These are phyloP conservation scores for Leavenworthia alabamica DNA, from an alignment of 345 rosid genomes.

Conservation along the genomic window DNA sequence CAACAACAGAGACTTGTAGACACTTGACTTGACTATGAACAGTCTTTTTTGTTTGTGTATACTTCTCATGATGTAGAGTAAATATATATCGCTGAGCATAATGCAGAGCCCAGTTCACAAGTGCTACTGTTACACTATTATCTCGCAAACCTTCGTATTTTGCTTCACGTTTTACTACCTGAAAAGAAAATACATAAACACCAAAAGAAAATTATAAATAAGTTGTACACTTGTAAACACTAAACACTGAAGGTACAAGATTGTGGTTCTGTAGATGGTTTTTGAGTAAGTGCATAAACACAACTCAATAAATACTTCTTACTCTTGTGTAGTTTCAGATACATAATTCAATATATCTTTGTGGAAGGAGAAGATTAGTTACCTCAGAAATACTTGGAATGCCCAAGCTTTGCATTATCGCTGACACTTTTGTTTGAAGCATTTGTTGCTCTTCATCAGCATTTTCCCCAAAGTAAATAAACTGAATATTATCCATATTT, in stretches of 20 bases:
- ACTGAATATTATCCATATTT: conserved; percentile 47
- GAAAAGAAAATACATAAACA: conserved; percentile 1
- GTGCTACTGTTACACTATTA: conserved; percentile 41
- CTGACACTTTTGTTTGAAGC: conserved; percentile 44
- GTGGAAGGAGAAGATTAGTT: conserved; percentile 16
- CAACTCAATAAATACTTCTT: conserved; percentile 7
- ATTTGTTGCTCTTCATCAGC: conserved; percentile 42
- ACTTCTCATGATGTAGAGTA: conserved; percentile 49
- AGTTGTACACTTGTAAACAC: conserved; percentile 4
- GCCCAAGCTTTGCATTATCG: conserved; percentile 60
- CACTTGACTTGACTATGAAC: conserved; percentile 39
- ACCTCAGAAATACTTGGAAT: conserved; percentile 83
- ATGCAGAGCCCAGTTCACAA: conserved; percentile 86
- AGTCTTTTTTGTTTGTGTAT: conserved; percentile 44
- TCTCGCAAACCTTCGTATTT: conserved; percentile 47
- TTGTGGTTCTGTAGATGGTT: not conserved
- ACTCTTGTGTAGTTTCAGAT: not conserved
- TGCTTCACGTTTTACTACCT: conserved; percentile 81
- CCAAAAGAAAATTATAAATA: not conserved
- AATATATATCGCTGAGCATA: conserved; percentile 86
- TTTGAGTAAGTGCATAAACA: conserved; percentile 9
- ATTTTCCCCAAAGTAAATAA: conserved; percentile 57
- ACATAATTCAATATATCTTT: conserved; percentile 1
- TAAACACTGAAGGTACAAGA: conserved; percentile 14
- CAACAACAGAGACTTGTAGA: conserved; percentile 54